A percentile compares a stretch with the other conserved stretches of the same genome.
These are phyloP conservation scores for Millerozyma miso DNA, from an alignment of 805 yeast species.

Conservation along the genomic window DNA sequence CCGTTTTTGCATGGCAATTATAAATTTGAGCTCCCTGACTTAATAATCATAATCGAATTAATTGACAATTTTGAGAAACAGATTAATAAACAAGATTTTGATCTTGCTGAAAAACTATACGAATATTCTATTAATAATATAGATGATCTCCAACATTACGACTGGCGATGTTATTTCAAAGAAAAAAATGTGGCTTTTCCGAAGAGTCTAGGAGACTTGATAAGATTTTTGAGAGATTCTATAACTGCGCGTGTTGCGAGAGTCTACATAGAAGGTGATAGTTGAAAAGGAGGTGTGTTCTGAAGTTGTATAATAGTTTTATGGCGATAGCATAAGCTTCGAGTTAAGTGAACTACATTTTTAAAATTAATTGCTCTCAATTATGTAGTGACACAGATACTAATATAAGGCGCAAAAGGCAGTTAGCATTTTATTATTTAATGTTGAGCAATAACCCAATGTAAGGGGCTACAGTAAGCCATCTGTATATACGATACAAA, in stretches of 20 bases:
- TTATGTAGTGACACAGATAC: too few species aligned
- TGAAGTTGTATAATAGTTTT: neutral
- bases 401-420: neutral
- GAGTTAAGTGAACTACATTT: neutral
- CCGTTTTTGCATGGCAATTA: conserved; percentile 31
- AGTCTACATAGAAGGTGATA: conserved; percentile 24
- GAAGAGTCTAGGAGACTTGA: conserved; percentile 18
- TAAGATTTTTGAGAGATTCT: conserved; percentile 26
- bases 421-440: neutral
- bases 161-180: conserved; percentile 32
- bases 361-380: too few species aligned
- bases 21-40: conserved; percentile 25
- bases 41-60: conserved; percentile 34
- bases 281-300: neutral
- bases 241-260: conserved; percentile 30
- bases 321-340: neutral
- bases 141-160: conserved; percentile 19
- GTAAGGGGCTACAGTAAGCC: neutral
- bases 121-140: conserved; percentile 23
- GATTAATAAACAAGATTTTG: conserved; percentile 16
- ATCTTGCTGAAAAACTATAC: conserved; percentile 30
- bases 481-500: neutral
- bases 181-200: conserved; percentile 19
- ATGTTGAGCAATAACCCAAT: neutral
- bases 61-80: conserved; percentile 33